Evolutionary conservation across 768 basidiomycete species (phyloP), one percentile per base, ranked within the genome.

Genomic region (Xanthoconium purpureum): DNA sequence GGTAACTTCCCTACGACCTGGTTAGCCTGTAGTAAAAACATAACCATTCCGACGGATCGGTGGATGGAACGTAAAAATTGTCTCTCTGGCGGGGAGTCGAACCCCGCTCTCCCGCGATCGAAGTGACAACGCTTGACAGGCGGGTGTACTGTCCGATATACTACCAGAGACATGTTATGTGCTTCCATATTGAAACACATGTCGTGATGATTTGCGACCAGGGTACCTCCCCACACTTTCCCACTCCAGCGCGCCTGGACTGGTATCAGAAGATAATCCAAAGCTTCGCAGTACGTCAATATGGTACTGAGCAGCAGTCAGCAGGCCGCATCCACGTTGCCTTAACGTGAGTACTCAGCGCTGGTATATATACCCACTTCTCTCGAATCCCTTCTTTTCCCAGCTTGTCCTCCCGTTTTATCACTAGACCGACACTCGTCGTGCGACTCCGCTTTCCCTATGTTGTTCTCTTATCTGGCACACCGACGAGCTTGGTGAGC

Each of bases 81-180:
- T 59, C 73, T 73, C 72, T 74, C 76, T 77, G 74, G 76, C 74
- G 75, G 74, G 76, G 74, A 77, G 64, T 75, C 75, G 74, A 75
- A 75, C 74, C 75, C 74, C 66, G 74, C 70, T 69, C 63, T 76
- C 65, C 71, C 74, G 75, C 74, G 74, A 43, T 50, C 64, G 0
- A 20, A 30, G 52, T 11, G 30, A 2, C 0, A 4, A 5, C 20
- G 39, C 61, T 51, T 68, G 63, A 77, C 76, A 77, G 73, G 76
- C 77, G 76, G 77, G 69, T 77, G 75, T 77, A 77, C 76, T 77
- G 71, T 73, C 76, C 76, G 76, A 77, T 77, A 78, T 78, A 76
- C 75, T 77, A 77, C 75, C 75, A 75, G 67, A 76, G 73, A 74
- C 45, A 39, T 59, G 5, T 13, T 47, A 28, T 6, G 9, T 8